Conservation (phyloP, 768 basidiomycete genomes). For the Boletus insuetus region DNA sequence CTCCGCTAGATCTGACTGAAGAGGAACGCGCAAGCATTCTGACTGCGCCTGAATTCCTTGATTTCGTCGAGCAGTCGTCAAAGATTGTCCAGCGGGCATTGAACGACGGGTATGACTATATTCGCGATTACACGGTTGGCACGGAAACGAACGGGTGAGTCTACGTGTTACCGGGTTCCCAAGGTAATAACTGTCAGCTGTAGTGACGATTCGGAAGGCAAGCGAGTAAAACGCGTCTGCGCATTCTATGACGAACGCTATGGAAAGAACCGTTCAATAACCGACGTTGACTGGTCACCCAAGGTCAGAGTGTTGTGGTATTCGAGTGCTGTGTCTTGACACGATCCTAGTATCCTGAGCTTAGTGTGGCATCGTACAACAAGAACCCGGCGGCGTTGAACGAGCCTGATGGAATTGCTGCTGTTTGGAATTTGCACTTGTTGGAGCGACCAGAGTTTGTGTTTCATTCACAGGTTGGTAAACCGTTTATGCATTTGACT, state of each 20-base stretch:
- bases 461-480: constrained; percentile 92
- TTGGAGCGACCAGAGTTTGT: constrained; percentile 96
- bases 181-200: constrained; percentile 7
- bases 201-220: constrained; percentile 89
- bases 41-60: constrained; percentile 85
- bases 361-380: constrained; percentile 95
- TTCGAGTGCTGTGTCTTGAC: not conserved
- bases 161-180: not conserved
- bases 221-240: constrained; percentile 89
- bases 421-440: constrained; percentile 96
- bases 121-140: constrained; percentile 92
- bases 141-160: constrained; percentile 81
- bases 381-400: constrained; percentile 92
- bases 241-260: constrained; percentile 90
- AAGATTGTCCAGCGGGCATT: constrained; percentile 94
- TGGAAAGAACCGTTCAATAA: constrained; percentile 91
- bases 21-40: constrained; percentile 83
- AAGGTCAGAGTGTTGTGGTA: constrained; percentile 54
- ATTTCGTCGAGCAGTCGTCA: constrained; percentile 92
- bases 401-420: constrained; percentile 96
- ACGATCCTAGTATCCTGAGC: constrained; percentile 78
- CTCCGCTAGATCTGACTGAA: constrained; percentile 68
- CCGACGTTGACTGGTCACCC: constrained; percentile 96
- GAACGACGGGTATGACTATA: constrained; percentile 95
- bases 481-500: not conserved